Base-by-base conservation (phyloP, 2,329 filamentous ascomycete genomes). In the Ophiostoma sp. region DNA sequence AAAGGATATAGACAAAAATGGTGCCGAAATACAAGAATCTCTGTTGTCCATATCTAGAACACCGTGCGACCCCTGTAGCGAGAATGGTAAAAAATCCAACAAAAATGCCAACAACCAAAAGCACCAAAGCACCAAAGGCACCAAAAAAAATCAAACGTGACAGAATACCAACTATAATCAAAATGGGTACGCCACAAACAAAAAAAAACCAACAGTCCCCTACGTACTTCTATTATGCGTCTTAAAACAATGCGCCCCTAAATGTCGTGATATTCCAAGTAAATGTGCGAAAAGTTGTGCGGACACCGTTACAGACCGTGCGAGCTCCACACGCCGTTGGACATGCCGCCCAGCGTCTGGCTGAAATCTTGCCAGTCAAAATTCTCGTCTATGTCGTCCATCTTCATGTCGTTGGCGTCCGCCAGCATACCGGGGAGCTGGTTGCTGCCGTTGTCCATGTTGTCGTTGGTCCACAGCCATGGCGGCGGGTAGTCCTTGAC, bases 401-500 rank as follows among this genome's bases (percentile, higher is more conserved):
- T 81, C 42, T 79, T 80, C 15, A 81, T 77, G 72, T 82, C 81
- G 15, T 77, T 66, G 17, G 80, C 80, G 33, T 81, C 80, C 0
- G 57, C 52, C 28, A 73, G 74, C 61, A 70, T 74, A 71, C 63
- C 75, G 74, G 74, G 78, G 52, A 66, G 70, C 50, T 71, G 74
- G 25, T 39, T 39, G 8, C 55, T 0, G 9, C 36, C 63, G 9
- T 39, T 69, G 33, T 36, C 48, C 9, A 64, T 19, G 15, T 19
- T 33, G 25, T 82, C 82, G 15, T 81, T 82, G 1, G 85, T 85
- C 63, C 88, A 89, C 76, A 88, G 82, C 76, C 88, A 89, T 66
- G 87, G 87, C 6, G 88, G 85, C 1, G 87, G 84, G 12, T 85
- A 85, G 31, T 83, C 83, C 2, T 83, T 82, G 28, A 76, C 82